These are phyloP conservation scores for Vanderwaltozyma verrucispora DNA, from an alignment of 805 yeast species.

Conservation along the genomic window DNA sequence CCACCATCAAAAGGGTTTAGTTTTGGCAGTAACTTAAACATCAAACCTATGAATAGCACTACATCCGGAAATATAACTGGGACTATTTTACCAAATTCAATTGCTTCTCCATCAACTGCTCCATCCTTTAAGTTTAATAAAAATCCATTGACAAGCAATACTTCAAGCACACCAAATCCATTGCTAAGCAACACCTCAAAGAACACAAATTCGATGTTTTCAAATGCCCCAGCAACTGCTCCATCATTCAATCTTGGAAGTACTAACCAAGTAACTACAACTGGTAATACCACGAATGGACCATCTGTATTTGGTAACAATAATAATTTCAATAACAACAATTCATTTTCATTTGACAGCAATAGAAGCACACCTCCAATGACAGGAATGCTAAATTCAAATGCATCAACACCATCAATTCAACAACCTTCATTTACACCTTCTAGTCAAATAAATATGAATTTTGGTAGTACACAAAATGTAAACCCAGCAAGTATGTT, in stretches of 20 bases:
- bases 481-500: constrained; percentile 18
- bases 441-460: constrained; percentile 18
- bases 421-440: constrained; percentile 13
- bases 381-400: no score
- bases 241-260: neutral
- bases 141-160: neutral
- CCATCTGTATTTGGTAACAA: no score
- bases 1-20: no score
- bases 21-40: no score
- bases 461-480: constrained; percentile 14
- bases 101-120: constrained; percentile 1
- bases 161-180: neutral
- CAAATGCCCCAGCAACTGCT: neutral
- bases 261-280: no score
- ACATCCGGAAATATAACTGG: neutral
- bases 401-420: neutral
- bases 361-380: no score
- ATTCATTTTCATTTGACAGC: no score
- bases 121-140: neutral
- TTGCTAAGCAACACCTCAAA: no score
- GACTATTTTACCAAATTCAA: no score
- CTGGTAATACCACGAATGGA: no score
- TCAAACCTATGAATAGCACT: no score
- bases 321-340: no score
- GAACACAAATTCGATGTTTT: neutral